Percentiles rank a stretch among this genome's conserved stretches.
These are phyloP conservation scores for Actinidia chinensis DNA, from an alignment of 179 eudicot species.

Conservation along the genomic window DNA sequence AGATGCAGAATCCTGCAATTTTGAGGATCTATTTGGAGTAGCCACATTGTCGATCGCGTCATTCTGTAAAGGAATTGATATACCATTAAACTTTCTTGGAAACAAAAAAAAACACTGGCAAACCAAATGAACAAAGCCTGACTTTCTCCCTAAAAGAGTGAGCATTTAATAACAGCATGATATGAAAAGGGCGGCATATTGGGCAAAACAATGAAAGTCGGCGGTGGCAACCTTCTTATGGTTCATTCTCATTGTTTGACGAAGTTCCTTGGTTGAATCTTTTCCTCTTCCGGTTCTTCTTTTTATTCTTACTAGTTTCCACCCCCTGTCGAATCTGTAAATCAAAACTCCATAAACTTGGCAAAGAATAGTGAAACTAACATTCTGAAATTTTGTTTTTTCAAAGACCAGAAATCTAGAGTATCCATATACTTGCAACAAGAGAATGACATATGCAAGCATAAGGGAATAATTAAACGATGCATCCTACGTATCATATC, in stretches of 20 bases:
- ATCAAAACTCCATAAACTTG: slow-evolving; percentile 16
- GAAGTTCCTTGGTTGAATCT: slow-evolving; percentile 43
- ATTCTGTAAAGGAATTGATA: slow-evolving; percentile 30
- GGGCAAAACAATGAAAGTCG: background rate
- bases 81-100: slow-evolving; percentile 30
- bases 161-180: background rate
- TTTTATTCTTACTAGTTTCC: slow-evolving; percentile 52
- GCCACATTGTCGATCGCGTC: slow-evolving; percentile 26
- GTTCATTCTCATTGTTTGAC: slow-evolving; percentile 41
- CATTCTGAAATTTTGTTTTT: background rate
- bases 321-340: slow-evolving; percentile 49
- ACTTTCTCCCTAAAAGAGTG: background rate
- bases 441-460: background rate
- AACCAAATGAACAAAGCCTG: slow-evolving; percentile 8
- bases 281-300: slow-evolving; percentile 72
- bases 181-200: background rate
- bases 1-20: slow-evolving; percentile 36
- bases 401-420: background rate
- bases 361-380: background rate
- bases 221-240: slow-evolving; percentile 38
- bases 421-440: background rate
- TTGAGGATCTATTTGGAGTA: slow-evolving; percentile 32
- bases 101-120: slow-evolving; percentile 8
- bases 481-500: background rate
- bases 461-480: background rate